These are phyloP conservation scores for Phylloporus scabripes DNA, from an alignment of 768 basidiomycete species.

Conservation along the genomic window DNA sequence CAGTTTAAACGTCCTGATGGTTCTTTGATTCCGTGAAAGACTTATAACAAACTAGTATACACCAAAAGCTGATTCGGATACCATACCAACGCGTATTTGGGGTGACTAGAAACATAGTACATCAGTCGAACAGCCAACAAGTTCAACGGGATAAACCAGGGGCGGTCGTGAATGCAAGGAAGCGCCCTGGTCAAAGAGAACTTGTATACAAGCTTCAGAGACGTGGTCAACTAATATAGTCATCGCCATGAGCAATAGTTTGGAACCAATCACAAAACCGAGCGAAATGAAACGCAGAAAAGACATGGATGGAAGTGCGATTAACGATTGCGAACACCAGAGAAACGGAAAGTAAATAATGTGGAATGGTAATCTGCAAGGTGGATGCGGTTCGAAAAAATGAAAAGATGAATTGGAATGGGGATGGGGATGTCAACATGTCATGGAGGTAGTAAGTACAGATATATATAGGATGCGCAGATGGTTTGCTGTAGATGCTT, in stretches of 20 bases:
- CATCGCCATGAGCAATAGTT: slow-evolving; percentile 27
- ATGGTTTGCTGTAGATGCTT: slow-evolving; percentile 37
- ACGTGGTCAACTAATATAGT: slow-evolving; percentile 30
- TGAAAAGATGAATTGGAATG: slow-evolving; percentile 21
- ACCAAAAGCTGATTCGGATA: slow-evolving; percentile 14
- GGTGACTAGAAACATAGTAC: slow-evolving; percentile 10
- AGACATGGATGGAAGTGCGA: slow-evolving; percentile 23
- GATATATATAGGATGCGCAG: slow-evolving; percentile 38
- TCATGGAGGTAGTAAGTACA: slow-evolving; percentile 34
- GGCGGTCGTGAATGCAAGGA: not conserved
- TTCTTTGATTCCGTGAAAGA: slow-evolving; percentile 5
- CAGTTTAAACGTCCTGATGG: not conserved
- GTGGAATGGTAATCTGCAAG: slow-evolving; percentile 25
- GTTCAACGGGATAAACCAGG: slow-evolving; percentile 1
- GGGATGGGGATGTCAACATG: slow-evolving; percentile 31
- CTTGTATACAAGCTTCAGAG: slow-evolving; percentile 17
- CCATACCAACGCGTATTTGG: slow-evolving; percentile 18
- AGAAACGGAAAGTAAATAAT: slow-evolving; percentile 25
- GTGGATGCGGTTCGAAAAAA: slow-evolving; percentile 26
- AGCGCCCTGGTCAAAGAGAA: not conserved
- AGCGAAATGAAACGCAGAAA: slow-evolving; percentile 11
- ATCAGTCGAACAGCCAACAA: slow-evolving; percentile 2
- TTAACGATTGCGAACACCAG: slow-evolving; percentile 26
- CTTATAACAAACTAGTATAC: slow-evolving; percentile 21
- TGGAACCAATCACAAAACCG: slow-evolving; percentile 17